Evolutionary conservation across 1,284 basidiomycete genomes (phyloP).

Genomic region (Termitomyces sp.): DNA sequence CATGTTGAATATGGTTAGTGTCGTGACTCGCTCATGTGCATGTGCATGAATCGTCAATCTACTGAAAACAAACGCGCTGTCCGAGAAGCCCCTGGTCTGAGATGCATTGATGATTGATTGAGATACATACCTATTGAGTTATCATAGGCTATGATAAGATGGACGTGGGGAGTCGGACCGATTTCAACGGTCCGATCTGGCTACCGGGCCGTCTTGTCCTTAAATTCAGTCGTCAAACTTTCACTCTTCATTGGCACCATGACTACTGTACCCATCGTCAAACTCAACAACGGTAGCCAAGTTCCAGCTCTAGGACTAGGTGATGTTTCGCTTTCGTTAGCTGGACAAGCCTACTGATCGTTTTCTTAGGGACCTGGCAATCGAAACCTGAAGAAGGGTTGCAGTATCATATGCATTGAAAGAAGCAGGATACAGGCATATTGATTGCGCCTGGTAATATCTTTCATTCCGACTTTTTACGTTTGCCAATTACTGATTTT

Average conservation of each 20-base stretch:
- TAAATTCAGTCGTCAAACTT: neutral
- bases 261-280: constrained; percentile 42
- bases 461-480: neutral
- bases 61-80: too few relatives aligned
- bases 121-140: too few relatives aligned
- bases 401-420: constrained; percentile 75
- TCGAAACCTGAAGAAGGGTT: constrained; percentile 60
- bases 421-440: constrained; percentile 70
- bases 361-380: constrained; percentile 70
- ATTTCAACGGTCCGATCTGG: neutral
- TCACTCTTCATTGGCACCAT: constrained; percentile 1
- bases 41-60: too few relatives aligned
- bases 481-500: neutral
- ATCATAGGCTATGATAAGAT: too few relatives aligned
- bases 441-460: constrained; percentile 72
- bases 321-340: constrained; percentile 19
- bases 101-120: too few relatives aligned
- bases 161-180: neutral
- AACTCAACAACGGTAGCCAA: constrained; percentile 61
- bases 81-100: too few relatives aligned
- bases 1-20: too few relatives aligned
- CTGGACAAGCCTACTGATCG: neutral
- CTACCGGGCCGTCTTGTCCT: neutral
- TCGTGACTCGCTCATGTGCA: too few relatives aligned
- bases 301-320: constrained; percentile 76